These are phyloP conservation scores for Verticillium nonalfalfae DNA, from an alignment of 2,329 filamentous ascomycete genomes.

Conservation along the genomic window DNA sequence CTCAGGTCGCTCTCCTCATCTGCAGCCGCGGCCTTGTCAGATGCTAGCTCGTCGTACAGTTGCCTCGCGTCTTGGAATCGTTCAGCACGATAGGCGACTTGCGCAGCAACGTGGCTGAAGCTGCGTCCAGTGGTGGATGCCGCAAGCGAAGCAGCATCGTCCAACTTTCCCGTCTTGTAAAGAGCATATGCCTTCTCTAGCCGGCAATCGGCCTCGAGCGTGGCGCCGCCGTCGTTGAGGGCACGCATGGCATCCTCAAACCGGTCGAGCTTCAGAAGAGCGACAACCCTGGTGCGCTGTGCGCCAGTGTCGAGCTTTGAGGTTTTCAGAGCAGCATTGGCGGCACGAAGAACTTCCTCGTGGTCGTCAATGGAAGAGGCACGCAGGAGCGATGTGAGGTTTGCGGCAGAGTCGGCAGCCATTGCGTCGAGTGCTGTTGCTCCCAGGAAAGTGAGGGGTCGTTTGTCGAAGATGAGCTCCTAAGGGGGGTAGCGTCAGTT, in stretches of 20 bases:
- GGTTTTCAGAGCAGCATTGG: conserved; percentile 55
- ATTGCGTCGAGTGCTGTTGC: conserved; percentile 21
- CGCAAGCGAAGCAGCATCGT: conserved; percentile 43
- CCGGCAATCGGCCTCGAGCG: conserved; percentile 52
- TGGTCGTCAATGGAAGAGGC: conserved; percentile 60
- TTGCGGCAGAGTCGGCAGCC: conserved; percentile 39
- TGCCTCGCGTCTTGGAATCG: conserved; percentile 60
- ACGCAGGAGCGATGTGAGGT: conserved; percentile 48
- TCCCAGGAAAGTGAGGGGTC: background rate
- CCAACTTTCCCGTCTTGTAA: conserved; percentile 69
- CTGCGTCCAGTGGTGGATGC: conserved; percentile 8
- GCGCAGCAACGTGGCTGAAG: conserved; percentile 52
- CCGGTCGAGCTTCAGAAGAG: conserved; percentile 75
- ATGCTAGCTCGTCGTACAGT: conserved; percentile 55
- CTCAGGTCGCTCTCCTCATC: conserved; percentile 68
- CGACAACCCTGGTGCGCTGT: conserved; percentile 65
- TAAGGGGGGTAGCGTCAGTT: background rate
- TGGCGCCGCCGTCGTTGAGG: conserved; percentile 56
- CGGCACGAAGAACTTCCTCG: conserved; percentile 62
- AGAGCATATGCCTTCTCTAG: conserved; percentile 77
- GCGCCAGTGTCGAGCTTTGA: conserved; percentile 53
- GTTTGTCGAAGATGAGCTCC: background rate
- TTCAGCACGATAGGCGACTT: conserved; percentile 68
- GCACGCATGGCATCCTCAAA: conserved; percentile 70
- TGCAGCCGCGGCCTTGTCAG: conserved; percentile 29